Evolutionary conservation across 2,329 filamentous ascomycete genomes (phyloP), one percentile per base, ranked within the genome.

Genomic region (Xylaria sp.): DNA sequence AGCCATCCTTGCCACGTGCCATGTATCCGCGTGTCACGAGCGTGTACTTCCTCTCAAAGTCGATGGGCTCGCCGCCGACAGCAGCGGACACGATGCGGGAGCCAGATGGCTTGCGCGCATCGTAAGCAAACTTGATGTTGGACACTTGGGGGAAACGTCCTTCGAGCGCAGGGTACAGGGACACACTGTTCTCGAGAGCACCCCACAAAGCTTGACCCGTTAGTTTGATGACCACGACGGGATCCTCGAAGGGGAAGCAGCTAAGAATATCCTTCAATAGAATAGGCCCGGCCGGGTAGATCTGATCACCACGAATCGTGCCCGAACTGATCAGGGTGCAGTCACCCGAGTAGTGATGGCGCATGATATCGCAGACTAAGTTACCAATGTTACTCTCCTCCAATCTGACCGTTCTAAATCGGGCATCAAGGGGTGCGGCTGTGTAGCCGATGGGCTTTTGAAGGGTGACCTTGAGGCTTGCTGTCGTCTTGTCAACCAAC

Each of bases 231-330:
- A 95, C 84, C 0, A 96, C 88, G 1, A 92, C 89, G 0, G 92
- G 91, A 64, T 96, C 92, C 70, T 96, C 92, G 67, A 97, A 96
- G 0, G 92, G 92, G 66, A 96, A 96, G 70, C 91, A 96, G 54
- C 90, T 89, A 59, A 92, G 83, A n/a, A 95, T 84, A 68, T 95
- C 91, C 69, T 90, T 90, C 60, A 96, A 76, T 23, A 87, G 80
- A 6, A 96, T 76, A 0, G 92, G 79, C 0, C 92, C 92, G 0
- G 91, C 90, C 0, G 91, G 86, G 68, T 96, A 96, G 37, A 96
- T 86, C 72, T 94, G 90, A 69, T 96, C 92, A 1, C 91, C 92
- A 11, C 92, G 84, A 56, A 96, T 91, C 0, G 92, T 96, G 0
- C 92, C 92, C 0, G 89, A 83, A 0, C 90, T 91, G 86, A 96